Conservation (phyloP, 2,329 filamentous ascomycete genomes). For the Apiospora hydei region DNA sequence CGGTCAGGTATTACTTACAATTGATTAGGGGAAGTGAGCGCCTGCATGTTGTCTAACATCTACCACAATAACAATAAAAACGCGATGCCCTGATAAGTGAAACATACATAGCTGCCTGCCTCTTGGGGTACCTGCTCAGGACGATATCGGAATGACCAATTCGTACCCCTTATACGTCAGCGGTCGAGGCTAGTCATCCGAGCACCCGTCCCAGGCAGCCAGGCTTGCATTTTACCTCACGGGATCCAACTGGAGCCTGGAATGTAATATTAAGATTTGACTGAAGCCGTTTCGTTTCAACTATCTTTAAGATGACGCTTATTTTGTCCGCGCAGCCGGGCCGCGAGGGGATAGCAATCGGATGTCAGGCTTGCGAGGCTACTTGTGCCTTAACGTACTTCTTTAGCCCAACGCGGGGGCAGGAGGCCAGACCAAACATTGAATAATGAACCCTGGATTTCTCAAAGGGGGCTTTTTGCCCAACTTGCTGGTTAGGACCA, state of each 20-base stretch:
- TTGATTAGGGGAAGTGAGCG: no score
- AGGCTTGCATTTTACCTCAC: background rate
- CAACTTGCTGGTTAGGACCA: background rate
- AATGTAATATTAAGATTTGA: constrained; percentile 10
- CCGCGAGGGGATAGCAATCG: background rate
- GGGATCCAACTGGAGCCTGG: background rate
- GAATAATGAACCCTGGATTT: background rate
- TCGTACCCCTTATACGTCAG: constrained; percentile 3
- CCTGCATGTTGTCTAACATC: background rate
- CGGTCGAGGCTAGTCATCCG: background rate
- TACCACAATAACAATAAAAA: background rate
- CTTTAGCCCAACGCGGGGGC: constrained; percentile 12
- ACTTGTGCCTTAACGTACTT: background rate
- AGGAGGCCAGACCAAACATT: background rate
- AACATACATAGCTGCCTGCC: background rate
- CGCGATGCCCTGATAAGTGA: background rate
- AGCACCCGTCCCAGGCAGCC: background rate
- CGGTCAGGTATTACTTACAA: no score
- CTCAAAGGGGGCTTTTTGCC: background rate
- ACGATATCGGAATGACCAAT: background rate
- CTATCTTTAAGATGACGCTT: background rate
- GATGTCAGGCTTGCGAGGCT: background rate
- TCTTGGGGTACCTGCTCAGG: background rate
- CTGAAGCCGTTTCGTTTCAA: background rate
- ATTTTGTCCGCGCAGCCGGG: background rate